Evolutionary conservation across 148 eudicot species (phyloP), one percentile per base, ranked within the genome.

Genomic region (Rhododendron williamsianum): DNA sequence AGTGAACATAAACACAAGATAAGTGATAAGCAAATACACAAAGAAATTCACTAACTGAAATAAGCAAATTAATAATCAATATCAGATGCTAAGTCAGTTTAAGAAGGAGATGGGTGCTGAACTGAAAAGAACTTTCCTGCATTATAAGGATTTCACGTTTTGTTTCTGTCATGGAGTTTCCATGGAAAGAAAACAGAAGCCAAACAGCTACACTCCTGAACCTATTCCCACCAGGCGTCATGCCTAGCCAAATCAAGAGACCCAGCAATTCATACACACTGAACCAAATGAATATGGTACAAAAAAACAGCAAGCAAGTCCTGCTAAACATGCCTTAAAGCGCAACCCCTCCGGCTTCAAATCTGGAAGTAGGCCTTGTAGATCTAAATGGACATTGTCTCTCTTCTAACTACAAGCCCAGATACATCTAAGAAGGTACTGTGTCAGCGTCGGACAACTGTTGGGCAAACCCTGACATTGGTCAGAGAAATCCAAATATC

Each of bases 171-270:
- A 72, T 15, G 21, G 41, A 35, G 78, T 74, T 74, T 74, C 9
- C 78, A 74, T 36, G 25, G 23, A 41, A 74, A 74, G 9, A 36
- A 74, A 74, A 71, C 78, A 74, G 78, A 74, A 74, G 78, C 46
- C 46, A 74, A 74, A 74, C 48, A 74, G n/a, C 23, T 16, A 74
- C 23, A 74, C 2, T 74, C 11, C 45, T 38, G 79, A 38, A 19
- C 79, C 79, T 76, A 76, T 7, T 36, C 51, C 46, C 6, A 23
- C 16, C 30, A 9, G 80, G 52, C 16, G 1, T 77, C 27, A 77
- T 41, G 30, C 23, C 80, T 77, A 9, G 45, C 27, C n/a, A 77
- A 23, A 43, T 43, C 80, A 38, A 23, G 25, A 8, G 27, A 38
- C 80, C 52, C 80, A 8, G 51, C 51, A 77, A 77, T 56, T 58